phyloP scores from a whole-genome alignment of 352 stramenopile genomes.

The Globisporangium carolinianum region DNA sequence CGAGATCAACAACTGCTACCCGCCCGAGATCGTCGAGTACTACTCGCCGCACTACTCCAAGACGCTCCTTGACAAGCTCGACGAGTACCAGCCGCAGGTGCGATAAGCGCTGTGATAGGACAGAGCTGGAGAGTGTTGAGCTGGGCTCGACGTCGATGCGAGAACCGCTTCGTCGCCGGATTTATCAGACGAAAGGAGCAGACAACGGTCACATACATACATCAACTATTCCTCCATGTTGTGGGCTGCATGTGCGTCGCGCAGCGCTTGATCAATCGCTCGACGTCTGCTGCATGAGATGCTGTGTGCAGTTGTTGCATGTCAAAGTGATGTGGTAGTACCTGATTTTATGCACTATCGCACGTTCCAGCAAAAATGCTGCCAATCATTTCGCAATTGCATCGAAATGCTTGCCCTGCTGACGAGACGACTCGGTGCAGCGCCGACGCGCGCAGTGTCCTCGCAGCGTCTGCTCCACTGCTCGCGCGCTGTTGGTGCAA shows the following conservation, averaged over 20 bases:
- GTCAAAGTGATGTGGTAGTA: too few relatives aligned
- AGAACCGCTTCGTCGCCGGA: too few relatives aligned
- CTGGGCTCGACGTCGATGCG: too few relatives aligned
- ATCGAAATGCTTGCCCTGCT: constrained; percentile 30
- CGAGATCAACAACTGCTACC: constrained; percentile 96
- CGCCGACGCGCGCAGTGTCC: constrained; percentile 4
- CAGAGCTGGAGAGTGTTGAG: too few relatives aligned
- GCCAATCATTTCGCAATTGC: background rate
- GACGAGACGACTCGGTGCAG: constrained; percentile 20
- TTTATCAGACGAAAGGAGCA: too few relatives aligned
- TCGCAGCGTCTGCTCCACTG: constrained; percentile 3
- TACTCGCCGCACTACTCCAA: constrained; percentile 96
- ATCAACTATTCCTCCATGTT: background rate
- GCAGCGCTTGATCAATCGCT: too few relatives aligned
- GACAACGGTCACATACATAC: background rate
- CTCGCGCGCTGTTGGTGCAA: background rate
- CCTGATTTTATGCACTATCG: constrained; percentile 5
- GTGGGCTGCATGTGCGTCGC: too few relatives aligned
- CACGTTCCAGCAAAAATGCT: background rate
- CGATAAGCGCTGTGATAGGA: constrained; percentile 26
- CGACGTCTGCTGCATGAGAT: background rate
- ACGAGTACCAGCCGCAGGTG: constrained; percentile 90
- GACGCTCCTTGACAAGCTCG: constrained; percentile 93
- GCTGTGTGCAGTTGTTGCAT: background rate
- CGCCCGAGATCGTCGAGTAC: constrained; percentile 94